Percentiles rank a stretch among this genome's conserved stretches.
phyloP scores from a whole-genome alignment of 495 filamentous ascomycete species.

The Trichoderma gamsii region DNA sequence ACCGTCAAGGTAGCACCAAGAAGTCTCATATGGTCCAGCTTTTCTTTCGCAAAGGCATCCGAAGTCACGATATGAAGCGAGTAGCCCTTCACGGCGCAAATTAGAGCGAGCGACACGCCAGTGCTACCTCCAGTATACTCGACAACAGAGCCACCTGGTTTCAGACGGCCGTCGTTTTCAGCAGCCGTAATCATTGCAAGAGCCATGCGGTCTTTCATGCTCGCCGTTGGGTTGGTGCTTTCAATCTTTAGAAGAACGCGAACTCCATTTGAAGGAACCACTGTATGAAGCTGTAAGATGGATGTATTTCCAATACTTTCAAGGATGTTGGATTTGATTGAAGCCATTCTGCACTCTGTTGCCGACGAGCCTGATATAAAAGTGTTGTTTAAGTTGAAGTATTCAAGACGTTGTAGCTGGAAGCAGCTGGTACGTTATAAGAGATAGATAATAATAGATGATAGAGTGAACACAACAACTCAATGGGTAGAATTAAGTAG shows the following conservation, averaged over 20 bases:
- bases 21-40: conserved; percentile 16
- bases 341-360: not conserved
- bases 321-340: not conserved
- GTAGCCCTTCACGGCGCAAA: conserved; percentile 9
- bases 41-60: conserved; percentile 16
- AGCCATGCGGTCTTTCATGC: conserved; percentile 17
- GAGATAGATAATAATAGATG: too few species aligned
- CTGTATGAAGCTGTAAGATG: conserved; percentile 4
- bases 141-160: conserved; percentile 8
- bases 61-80: conserved; percentile 12
- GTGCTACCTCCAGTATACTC: conserved; percentile 16
- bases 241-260: conserved; percentile 12
- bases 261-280: conserved; percentile 9
- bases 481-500: too few species aligned
- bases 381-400: not conserved
- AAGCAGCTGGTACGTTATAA: too few species aligned
- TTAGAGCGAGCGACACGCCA: conserved; percentile 8
- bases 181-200: conserved; percentile 15
- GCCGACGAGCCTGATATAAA: not conserved
- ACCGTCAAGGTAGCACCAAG: conserved; percentile 13
- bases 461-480: too few species aligned
- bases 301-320: conserved; percentile 15
- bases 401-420: too few species aligned
- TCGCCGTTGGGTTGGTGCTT: conserved; percentile 12
- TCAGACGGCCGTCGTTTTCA: conserved; percentile 11